These are phyloP conservation scores for Silene noctiflora DNA, from an alignment of 179 eudicot genomes.

Conservation along the genomic window DNA sequence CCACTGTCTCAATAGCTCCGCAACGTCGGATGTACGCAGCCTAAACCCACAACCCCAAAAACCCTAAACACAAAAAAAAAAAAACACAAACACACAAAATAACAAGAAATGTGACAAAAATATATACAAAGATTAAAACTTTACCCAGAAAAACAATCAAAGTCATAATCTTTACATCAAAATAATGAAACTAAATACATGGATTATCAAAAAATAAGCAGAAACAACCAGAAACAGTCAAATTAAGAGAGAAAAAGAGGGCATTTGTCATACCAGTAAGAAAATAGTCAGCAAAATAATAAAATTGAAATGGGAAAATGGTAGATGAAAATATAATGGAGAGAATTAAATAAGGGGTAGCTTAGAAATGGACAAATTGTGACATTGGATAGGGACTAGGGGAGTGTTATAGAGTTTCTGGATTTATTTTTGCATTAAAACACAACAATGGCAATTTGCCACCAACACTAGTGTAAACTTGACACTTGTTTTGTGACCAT, in stretches of 20 bases:
- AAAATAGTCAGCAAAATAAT: not conserved
- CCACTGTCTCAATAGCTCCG: not conserved
- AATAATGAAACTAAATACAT: not conserved
- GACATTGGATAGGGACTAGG: not conserved
- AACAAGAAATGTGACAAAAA: not conserved
- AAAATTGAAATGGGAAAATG: not conserved
- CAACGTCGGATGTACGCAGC: not conserved
- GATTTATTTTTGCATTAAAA: too few relatives aligned
- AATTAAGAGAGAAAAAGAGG: not conserved
- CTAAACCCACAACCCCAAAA: constrained; percentile 2
- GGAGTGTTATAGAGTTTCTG: not conserved
- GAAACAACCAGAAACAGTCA: not conserved
- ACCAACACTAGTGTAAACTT: not conserved
- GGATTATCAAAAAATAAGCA: not conserved
- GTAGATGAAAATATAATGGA: not conserved
- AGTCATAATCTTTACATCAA: not conserved
- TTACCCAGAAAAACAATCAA: not conserved
- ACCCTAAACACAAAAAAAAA: not conserved
- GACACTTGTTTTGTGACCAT: not conserved
- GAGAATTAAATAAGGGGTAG: not conserved
- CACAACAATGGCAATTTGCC: not conserved
- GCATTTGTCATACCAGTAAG: constrained; percentile 3
- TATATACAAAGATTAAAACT: not conserved
- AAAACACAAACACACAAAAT: not conserved
- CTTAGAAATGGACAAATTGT: not conserved